A percentile compares a stretch with the other conserved stretches of the same genome.
Evolutionary conservation across 2,329 filamentous ascomycete genomes (phyloP).

Genomic region (Claviceps purpurea): DNA sequence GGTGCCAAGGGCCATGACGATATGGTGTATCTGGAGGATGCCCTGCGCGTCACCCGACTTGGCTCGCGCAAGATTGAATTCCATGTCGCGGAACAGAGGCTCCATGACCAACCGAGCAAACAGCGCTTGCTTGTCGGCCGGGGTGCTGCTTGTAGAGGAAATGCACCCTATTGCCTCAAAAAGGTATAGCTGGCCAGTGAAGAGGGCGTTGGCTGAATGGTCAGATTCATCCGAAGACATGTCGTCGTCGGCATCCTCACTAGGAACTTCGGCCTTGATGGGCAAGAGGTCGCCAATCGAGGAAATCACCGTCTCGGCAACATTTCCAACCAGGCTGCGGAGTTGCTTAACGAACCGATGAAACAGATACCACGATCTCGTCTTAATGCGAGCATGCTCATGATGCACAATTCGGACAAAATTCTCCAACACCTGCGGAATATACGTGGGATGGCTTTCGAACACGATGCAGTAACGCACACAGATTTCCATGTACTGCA

Average conservation of each 20-base stretch:
- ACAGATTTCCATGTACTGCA: slow-evolving; percentile 98
- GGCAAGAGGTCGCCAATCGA: slow-evolving; percentile 77
- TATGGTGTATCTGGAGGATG: slow-evolving; percentile 81
- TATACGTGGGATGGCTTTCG: slow-evolving; percentile 67
- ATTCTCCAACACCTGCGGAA: slow-evolving; percentile 76
- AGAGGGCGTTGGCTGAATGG: slow-evolving; percentile 78
- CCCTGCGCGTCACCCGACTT: slow-evolving; percentile 72
- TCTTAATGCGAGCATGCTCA: slow-evolving; percentile 72
- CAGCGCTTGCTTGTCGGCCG: slow-evolving; percentile 71
- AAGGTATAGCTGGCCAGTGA: slow-evolving; percentile 81
- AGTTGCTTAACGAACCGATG: slow-evolving; percentile 84
- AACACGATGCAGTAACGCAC: slow-evolving; percentile 91
- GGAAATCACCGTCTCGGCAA: slow-evolving; percentile 82
- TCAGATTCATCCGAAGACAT: slow-evolving; percentile 92
- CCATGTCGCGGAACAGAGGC: slow-evolving; percentile 81
- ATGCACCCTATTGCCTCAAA: slow-evolving; percentile 93
- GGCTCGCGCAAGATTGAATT: slow-evolving; percentile 62
- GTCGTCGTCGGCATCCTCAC: slow-evolving; percentile 67
- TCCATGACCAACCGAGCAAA: slow-evolving; percentile 81
- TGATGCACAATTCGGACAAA: slow-evolving; percentile 88
- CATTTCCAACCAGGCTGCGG: slow-evolving; percentile 69
- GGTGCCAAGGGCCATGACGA: slow-evolving; percentile 90
- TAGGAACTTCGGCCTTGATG: slow-evolving; percentile 80
- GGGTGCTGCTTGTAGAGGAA: slow-evolving; percentile 65
- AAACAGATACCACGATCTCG: slow-evolving; percentile 94